Base-by-base conservation (phyloP, 169 alveolate genomes). In the Plasmodium coatneyi region DNA sequence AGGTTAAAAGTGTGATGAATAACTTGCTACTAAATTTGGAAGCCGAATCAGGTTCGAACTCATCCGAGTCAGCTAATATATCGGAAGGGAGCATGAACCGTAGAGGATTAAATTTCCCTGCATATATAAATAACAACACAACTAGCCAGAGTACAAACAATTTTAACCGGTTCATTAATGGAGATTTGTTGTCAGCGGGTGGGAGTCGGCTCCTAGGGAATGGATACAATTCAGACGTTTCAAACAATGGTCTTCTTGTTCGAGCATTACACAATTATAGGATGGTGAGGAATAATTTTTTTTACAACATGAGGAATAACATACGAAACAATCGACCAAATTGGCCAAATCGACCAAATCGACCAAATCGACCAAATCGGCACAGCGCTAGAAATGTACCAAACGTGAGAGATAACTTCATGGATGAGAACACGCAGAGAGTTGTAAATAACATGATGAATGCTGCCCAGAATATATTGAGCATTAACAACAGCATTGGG, bases 181-280 rank as follows among this genome's bases (percentile, higher is more conserved):
- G 49, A 34, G 70, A 25, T 74, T 41, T 76, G 14, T 19, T 54
- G 28, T 83, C 79, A 74, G 56, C n/a, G 19, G 34, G 39, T 22
- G 19, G 46, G 22, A 74, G 43, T 34, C n/a, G 36, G 12, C 36
- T 46, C 66, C 28, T 86, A 76, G 80, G 93, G 60, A 52, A 52
- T 52, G 86, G 79, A 36, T 41, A 32, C 43, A 86, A 86, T 76
- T 74, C 76, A 16, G 84, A 60, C 30, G 39, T 86, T 4, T 49
- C 84, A 14, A 86, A 70, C 30, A 76, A 34, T 76, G 82, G 52
- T 41, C 32, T 36, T 32, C 14, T 52, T 34, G 72, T 30, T 39
- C 93, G 80, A 3, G 71, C 84, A 22, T 41, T 78, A 74, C 76
- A 76, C 25, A 74, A 86, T 86, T 74, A 76, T 86, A 56, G 93